Evolutionary conservation across 768 basidiomycete species (phyloP).

Genomic region (Holtermannia corniformis): DNA sequence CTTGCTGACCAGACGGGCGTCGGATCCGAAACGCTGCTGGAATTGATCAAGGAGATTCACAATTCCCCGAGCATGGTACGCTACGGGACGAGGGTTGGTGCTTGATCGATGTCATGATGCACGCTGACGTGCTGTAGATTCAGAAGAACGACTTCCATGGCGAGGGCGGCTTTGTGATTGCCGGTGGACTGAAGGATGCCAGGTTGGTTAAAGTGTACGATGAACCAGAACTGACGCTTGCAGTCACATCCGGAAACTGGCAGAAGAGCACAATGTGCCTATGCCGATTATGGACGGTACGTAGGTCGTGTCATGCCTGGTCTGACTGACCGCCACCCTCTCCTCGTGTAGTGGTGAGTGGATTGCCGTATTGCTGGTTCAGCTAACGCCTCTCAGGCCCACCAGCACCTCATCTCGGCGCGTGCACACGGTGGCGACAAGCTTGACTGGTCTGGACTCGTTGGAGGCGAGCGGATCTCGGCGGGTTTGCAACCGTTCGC

Average conservation of each 20-base stretch:
- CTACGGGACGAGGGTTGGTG: slow-evolving; percentile 28
- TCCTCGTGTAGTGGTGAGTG: background rate
- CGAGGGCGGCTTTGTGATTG: slow-evolving; percentile 62
- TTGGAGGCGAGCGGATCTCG: slow-evolving; percentile 66
- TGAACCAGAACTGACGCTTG: background rate
- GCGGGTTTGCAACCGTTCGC: slow-evolving; percentile 51
- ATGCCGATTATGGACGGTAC: slow-evolving; percentile 39
- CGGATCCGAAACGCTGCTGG: slow-evolving; percentile 47
- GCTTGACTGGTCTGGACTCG: slow-evolving; percentile 73
- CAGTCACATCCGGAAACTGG: slow-evolving; percentile 54
- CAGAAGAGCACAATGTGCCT: slow-evolving; percentile 47
- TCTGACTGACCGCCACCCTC: background rate
- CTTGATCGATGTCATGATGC: background rate
- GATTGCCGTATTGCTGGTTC: background rate
- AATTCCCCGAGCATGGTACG: slow-evolving; percentile 53
- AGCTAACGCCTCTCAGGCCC: slow-evolving; percentile 43
- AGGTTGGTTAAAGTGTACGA: slow-evolving; percentile 46
- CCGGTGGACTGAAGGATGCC: slow-evolving; percentile 83
- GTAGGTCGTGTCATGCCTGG: background rate
- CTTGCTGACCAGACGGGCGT: slow-evolving; percentile 77
- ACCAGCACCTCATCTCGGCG: slow-evolving; percentile 69
- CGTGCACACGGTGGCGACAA: slow-evolving; percentile 60
- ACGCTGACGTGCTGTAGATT: slow-evolving; percentile 49
- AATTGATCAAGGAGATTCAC: slow-evolving; percentile 51
- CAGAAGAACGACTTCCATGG: slow-evolving; percentile 65